A percentile compares a stretch with the other conserved stretches of the same genome.
phyloP scores from a whole-genome alignment of 805 yeast genomes.

The Sporopachydermia quercuum region DNA sequence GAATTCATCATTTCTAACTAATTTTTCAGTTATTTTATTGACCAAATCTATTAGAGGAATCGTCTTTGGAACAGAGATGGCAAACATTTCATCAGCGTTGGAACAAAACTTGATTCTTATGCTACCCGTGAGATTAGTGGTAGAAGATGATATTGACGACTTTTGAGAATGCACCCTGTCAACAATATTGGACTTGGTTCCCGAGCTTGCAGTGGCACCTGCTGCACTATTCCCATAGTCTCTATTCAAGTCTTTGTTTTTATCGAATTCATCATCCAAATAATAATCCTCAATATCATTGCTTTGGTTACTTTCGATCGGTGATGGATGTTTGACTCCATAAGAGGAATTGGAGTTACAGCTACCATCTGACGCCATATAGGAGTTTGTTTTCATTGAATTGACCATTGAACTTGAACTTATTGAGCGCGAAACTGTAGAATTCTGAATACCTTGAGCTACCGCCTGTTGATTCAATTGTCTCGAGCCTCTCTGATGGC shows the following conservation, averaged over 20 bases:
- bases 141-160: conserved; percentile 8
- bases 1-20: not conserved
- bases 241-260: not conserved
- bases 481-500: not conserved
- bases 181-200: not conserved
- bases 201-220: not conserved
- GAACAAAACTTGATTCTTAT: conserved; percentile 1
- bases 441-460: not conserved
- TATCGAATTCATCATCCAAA: conserved; percentile 32
- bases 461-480: not conserved
- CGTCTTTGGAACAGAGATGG: conserved; percentile 4
- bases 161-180: not conserved
- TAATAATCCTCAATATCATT: conserved; percentile 32
- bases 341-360: conserved; percentile 21
- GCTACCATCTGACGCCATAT: conserved; percentile 6
- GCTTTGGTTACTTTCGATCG: not conserved
- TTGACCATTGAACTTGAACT: not conserved
- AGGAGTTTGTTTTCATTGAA: not conserved
- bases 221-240: not conserved
- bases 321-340: conserved; percentile 17
- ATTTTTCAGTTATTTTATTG: not conserved
- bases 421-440: not conserved
- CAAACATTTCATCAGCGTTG: conserved; percentile 4
- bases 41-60: not conserved
- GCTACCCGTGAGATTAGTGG: not conserved